Percentiles rank a stretch among this genome's conserved stretches.
Evolutionary conservation across 257 asterid species (phyloP).

Genomic region (Fraxinus excelsior): DNA sequence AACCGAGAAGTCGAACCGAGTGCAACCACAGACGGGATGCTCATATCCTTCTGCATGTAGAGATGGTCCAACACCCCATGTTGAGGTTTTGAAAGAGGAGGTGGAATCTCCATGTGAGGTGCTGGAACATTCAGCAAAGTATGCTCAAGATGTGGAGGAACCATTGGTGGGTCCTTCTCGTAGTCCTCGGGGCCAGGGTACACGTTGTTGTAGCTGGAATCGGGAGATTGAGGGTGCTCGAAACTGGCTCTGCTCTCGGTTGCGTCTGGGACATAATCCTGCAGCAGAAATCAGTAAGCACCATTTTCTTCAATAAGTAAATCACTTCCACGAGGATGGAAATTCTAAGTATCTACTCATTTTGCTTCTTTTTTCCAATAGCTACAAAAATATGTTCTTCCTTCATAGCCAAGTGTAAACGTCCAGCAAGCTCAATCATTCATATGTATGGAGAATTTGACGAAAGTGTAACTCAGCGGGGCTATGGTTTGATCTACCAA

Average conservation of each 20-base stretch:
- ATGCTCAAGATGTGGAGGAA: conserved; percentile 83
- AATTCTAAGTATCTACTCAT: not conserved
- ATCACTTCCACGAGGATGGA: not conserved
- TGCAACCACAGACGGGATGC: conserved; percentile 82
- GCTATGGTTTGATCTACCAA: not conserved
- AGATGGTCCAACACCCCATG: conserved; percentile 94
- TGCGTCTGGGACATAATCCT: conserved; percentile 97
- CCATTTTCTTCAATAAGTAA: not conserved
- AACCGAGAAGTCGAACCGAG: conserved; percentile 92
- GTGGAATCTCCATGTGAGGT: conserved; percentile 79
- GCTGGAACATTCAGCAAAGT: conserved; percentile 81
- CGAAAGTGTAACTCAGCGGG: not conserved
- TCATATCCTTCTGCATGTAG: conserved; percentile 88
- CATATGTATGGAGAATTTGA: too few relatives aligned
- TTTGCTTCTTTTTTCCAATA: too few relatives aligned
- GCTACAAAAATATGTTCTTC: too few relatives aligned
- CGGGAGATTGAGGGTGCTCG: conserved; percentile 94
- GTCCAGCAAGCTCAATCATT: too few relatives aligned
- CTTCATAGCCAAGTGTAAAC: too few relatives aligned
- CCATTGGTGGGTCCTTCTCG: conserved; percentile 88
- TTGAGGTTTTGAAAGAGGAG: conserved; percentile 88
- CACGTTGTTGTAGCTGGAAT: conserved; percentile 73
- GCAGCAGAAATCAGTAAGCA: conserved; percentile 31
- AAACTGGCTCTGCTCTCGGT: conserved; percentile 79
- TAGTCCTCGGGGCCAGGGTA: conserved; percentile 75